Base-by-base conservation (phyloP, 768 basidiomycete genomes). In the Multifurca ochricompacta region DNA sequence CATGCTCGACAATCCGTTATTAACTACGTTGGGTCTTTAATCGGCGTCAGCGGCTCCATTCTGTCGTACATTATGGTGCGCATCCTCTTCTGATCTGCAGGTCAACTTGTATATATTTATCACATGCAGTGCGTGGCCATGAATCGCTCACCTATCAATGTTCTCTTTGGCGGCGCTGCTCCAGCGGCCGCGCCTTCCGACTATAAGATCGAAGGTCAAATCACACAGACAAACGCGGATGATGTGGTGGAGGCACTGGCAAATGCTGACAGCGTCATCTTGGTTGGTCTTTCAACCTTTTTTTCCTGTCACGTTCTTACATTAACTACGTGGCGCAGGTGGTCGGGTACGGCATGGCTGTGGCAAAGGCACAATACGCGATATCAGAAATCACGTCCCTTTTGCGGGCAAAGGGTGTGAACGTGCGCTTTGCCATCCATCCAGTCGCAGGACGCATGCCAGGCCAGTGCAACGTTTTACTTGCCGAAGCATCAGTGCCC, bases 371-470 rank as follows among this genome's bases (percentile, higher is more conserved):
- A 5, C 91, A 93, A 62, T 88, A 87, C 53, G 73, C 74, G 3
- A 79, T 82, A 56, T 74, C 77, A 6, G 91, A 92, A 60, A 89
- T 93, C 37, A 82, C 83, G 18, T 73, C 79, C 0, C 77, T 85
- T 69, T 74, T 92, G 35, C 74, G 83, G 44, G 74, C 82, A 6
- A 88, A 82, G 64, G 88, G 80, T 11, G 74, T 91, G 63, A 88
- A 82, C 46, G 87, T 91, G 39, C 81, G 87, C 69, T 90, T 90
- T 64, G 87, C 87, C 9, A 90, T 90, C 51, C 91, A 93, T 64
- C 91, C 91, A 10, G 91, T 93, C 13, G 91, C 91, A 37, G 91
- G 91, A 48, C 84, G 91, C 42, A 93, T 93, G 91, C 91, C 91
- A 11, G 91, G 91, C 39, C 87, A 93, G 70, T 91, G 89, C 66